phyloP scores from a whole-genome alignment of 176 grass and related monocot species.

The Oryza rufipogon region DNA sequence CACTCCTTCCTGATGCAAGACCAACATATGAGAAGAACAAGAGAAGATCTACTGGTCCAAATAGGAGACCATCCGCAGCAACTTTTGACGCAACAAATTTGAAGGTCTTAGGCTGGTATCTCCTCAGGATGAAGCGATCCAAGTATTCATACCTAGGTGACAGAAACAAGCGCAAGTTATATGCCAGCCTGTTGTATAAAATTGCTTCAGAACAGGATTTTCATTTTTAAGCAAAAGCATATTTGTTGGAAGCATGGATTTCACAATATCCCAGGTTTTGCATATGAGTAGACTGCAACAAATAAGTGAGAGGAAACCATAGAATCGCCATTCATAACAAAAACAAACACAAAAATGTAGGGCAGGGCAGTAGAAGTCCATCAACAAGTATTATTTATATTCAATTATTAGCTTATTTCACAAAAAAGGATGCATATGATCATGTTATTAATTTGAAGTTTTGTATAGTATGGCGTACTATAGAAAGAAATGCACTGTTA shows the following conservation, averaged over 20 bases:
- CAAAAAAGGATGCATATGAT: background rate
- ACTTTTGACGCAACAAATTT: constrained; percentile 91
- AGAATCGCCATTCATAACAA: background rate
- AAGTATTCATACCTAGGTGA: constrained; percentile 84
- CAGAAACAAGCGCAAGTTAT: constrained; percentile 25
- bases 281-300: background rate
- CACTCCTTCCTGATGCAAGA: constrained; percentile 59
- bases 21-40: constrained; percentile 94
- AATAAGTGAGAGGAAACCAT: background rate
- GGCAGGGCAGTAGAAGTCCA: background rate
- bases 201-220: background rate
- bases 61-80: constrained; percentile 67
- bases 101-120: constrained; percentile 58
- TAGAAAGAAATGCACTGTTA: background rate
- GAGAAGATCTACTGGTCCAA: constrained; percentile 75
- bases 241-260: background rate
- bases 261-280: background rate
- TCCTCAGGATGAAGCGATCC: constrained; percentile 64
- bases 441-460: background rate
- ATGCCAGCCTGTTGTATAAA: background rate
- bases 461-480: background rate
- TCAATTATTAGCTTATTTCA: background rate
- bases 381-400: background rate
- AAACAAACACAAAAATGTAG: background rate
- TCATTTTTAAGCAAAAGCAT: constrained; percentile 1